Evolutionary conservation across 2,329 filamentous ascomycete species (phyloP).

Genomic region (Chlorencoelia australis): DNA sequence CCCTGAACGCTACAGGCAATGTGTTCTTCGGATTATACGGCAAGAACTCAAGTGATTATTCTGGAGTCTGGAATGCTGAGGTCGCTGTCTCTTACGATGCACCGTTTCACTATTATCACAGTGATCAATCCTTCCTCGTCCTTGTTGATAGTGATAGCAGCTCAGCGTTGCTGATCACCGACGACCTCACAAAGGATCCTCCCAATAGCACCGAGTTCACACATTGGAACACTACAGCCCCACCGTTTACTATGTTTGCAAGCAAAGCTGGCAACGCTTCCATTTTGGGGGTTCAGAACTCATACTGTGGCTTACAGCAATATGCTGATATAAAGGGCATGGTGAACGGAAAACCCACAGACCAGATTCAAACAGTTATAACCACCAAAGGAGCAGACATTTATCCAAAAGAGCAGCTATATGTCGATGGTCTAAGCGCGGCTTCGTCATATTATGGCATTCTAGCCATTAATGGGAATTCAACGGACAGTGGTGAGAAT

Average conservation of each 20-base stretch:
- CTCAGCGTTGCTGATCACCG: constrained; percentile 69
- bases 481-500: constrained; percentile 41
- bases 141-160: constrained; percentile 79
- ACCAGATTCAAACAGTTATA: constrained; percentile 48
- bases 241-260: constrained; percentile 71
- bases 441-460: constrained; percentile 65
- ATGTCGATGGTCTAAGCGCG: constrained; percentile 63
- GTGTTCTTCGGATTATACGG: constrained; percentile 72
- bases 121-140: constrained; percentile 40
- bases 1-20: constrained; percentile 50
- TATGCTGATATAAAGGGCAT: constrained; percentile 53
- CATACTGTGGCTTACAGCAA: constrained; percentile 69
- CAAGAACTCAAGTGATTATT: constrained; percentile 41
- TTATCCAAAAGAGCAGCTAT: constrained; percentile 79
- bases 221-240: constrained; percentile 44
- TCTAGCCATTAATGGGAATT: constrained; percentile 51
- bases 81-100: constrained; percentile 73
- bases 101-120: constrained; percentile 59
- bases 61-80: constrained; percentile 67
- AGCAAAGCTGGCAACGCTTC: constrained; percentile 48
- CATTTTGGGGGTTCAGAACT: constrained; percentile 63
- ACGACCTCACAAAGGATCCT: constrained; percentile 51
- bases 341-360: constrained; percentile 38
- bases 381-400: constrained; percentile 56
- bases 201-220: constrained; percentile 38